A percentile compares a stretch with the other conserved stretches of the same genome.
These are phyloP conservation scores for Neurospora sp. DNA, from an alignment of 495 filamentous ascomycete species.

Conservation along the genomic window DNA sequence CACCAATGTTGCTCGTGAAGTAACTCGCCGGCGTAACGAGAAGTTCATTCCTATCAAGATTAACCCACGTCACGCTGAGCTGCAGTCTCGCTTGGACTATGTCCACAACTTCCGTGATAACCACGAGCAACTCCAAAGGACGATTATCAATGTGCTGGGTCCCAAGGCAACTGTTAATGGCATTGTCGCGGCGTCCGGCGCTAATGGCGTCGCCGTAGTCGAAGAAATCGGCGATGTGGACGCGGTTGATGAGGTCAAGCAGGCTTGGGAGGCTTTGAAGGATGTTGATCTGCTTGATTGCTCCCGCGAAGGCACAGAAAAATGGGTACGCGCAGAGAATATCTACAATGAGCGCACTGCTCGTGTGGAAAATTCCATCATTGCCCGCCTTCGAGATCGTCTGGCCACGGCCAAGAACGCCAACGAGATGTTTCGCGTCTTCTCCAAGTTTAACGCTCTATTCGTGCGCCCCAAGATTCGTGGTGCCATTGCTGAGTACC, in stretches of 20 bases:
- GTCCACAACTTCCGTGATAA: constrained; percentile 89
- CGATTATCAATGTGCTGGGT: constrained; percentile 88
- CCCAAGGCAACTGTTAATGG: constrained; percentile 50
- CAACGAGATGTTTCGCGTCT: constrained; percentile 99
- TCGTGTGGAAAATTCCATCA: constrained; percentile 96
- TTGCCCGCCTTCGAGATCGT: constrained; percentile 84
- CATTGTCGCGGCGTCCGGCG: constrained; percentile 35
- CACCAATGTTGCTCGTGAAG: constrained; percentile 90
- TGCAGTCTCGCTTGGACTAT: constrained; percentile 83
- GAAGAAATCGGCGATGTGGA: constrained; percentile 97
- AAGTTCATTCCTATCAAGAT: constrained; percentile 99
- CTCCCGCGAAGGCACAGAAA: constrained; percentile 72
- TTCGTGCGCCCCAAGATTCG: constrained; percentile 96
- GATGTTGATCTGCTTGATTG: constrained; percentile 95
- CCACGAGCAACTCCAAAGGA: constrained; percentile 92
- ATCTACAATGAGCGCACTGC: constrained; percentile 95
- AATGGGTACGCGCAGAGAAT: constrained; percentile 87
- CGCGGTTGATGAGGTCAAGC: constrained; percentile 90
- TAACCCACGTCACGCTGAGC: constrained; percentile 66
- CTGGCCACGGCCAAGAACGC: constrained; percentile 90
- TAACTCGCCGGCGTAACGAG: constrained; percentile 80
- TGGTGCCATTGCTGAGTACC: constrained; percentile 94
- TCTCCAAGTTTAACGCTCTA: constrained; percentile 98
- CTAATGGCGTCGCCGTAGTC: constrained; percentile 57
- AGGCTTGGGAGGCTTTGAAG: constrained; percentile 85